phyloP scores from a whole-genome alignment of 495 filamentous ascomycete genomes.

The Mycothermus thermophilus region DNA sequence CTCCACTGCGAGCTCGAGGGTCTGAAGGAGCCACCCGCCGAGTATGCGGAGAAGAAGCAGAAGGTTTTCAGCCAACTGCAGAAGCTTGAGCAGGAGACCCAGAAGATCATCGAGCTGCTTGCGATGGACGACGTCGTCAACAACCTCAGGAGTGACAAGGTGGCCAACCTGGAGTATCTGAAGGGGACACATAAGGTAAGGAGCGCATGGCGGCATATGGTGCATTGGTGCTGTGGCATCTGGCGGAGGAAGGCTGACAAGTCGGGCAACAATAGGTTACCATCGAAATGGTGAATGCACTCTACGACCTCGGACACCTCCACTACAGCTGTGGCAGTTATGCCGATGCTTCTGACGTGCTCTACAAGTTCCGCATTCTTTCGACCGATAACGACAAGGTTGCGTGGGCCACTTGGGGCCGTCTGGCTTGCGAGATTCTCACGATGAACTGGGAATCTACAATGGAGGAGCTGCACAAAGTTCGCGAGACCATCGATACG shows the following conservation, averaged over 20 bases:
- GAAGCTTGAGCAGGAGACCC: constrained; percentile 68
- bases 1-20: constrained; percentile 77
- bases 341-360: constrained; percentile 65
- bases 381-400: constrained; percentile 97
- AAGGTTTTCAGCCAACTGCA: constrained; percentile 72
- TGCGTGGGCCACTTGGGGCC: constrained; percentile 87
- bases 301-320: constrained; percentile 88
- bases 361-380: constrained; percentile 93
- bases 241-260: no score
- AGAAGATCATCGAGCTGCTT: constrained; percentile 71
- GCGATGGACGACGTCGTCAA: constrained; percentile 75
- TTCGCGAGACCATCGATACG: constrained; percentile 83
- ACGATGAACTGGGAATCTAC: constrained; percentile 84
- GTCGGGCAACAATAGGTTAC: constrained; percentile 60
- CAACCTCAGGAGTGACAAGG: constrained; percentile 86
- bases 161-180: constrained; percentile 88
- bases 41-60: constrained; percentile 77
- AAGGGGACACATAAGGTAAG: constrained; percentile 81
- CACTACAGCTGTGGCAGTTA: constrained; percentile 96
- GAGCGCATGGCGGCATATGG: no score
- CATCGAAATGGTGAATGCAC: constrained; percentile 80
- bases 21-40: constrained; percentile 60
- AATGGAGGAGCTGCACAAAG: constrained; percentile 90
- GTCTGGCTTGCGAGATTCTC: constrained; percentile 86
- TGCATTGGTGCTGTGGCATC: no score